Evolutionary conservation across 2,329 filamentous ascomycete species (phyloP).

Genomic region (Claviceps sp.): DNA sequence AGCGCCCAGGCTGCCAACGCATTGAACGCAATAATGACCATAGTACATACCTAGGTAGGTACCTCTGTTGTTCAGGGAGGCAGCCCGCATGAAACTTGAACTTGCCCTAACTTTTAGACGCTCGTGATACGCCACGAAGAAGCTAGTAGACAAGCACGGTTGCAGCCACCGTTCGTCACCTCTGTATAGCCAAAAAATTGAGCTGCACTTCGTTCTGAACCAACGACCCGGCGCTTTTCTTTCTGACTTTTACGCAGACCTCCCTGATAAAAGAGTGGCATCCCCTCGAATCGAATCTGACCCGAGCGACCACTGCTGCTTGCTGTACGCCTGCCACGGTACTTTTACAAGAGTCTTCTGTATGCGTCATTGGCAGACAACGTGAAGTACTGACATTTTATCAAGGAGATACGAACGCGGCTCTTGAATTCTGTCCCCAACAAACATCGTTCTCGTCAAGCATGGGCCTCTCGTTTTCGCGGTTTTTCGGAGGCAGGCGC

Average conservation of each 20-base stretch:
- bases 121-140: not conserved
- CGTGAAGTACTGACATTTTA: not conserved
- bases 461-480: conserved; percentile 36
- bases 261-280: not conserved
- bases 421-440: not conserved
- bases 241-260: not conserved
- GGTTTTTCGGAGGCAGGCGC: conserved; percentile 32
- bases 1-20: too few species aligned
- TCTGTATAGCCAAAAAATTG: not conserved
- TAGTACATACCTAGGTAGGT: too few species aligned
- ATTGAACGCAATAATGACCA: too few species aligned
- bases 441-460: conserved; percentile 1
- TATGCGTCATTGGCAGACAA: not conserved
- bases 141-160: not conserved
- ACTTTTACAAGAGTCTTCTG: not conserved
- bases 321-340: not conserved
- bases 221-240: not conserved
- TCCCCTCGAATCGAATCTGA: not conserved
- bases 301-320: not conserved
- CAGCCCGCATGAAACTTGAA: not conserved
- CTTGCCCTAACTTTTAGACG: not conserved
- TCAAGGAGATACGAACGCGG: not conserved
- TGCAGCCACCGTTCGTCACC: not conserved
- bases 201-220: not conserved
- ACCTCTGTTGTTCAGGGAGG: too few species aligned